A percentile compares a stretch with the other conserved stretches of the same genome.
Evolutionary conservation across 148 eudicot genomes (phyloP).

Genomic region (Rhododendron molle): DNA sequence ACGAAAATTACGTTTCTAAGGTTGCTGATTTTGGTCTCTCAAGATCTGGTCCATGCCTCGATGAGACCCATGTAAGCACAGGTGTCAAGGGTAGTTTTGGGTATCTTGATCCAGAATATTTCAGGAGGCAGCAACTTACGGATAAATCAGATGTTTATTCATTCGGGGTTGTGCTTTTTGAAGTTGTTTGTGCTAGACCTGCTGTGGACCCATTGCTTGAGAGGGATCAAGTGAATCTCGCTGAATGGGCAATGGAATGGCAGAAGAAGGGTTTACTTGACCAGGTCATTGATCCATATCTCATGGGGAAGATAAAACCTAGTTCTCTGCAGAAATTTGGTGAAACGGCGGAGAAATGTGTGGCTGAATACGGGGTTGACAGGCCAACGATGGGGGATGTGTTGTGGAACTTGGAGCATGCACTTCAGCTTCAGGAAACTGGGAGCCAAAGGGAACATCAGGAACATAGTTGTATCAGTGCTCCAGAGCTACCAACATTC

Average conservation of each 20-base stretch:
- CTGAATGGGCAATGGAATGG: constrained; percentile 85
- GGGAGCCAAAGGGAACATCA: constrained; percentile 26
- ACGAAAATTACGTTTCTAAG: constrained; percentile 76
- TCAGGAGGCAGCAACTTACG: constrained; percentile 84
- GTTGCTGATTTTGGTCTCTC: constrained; percentile 97
- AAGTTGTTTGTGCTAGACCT: constrained; percentile 92
- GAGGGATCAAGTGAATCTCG: constrained; percentile 85
- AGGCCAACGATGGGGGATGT: constrained; percentile 97
- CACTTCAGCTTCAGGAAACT: constrained; percentile 68
- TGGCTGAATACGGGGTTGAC: constrained; percentile 85
- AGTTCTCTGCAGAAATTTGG: constrained; percentile 63
- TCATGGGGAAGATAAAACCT: constrained; percentile 54
- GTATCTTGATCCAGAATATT: constrained; percentile 91
- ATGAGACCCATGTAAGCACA: constrained; percentile 95
- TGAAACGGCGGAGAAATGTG: constrained; percentile 87
- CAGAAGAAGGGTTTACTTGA: constrained; percentile 62
- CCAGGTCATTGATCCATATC: constrained; percentile 58
- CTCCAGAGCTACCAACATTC: constrained; percentile 26
- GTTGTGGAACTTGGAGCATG: constrained; percentile 86
- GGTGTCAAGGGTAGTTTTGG: constrained; percentile 99
- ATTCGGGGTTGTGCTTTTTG: constrained; percentile 86
- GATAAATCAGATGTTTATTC: constrained; percentile 93
- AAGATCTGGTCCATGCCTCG: constrained; percentile 72
- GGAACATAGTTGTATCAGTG: constrained; percentile 18
- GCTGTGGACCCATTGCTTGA: constrained; percentile 80